Base-by-base conservation (phyloP, 176 grass and related monocot species). In the Panicum miliaceum region DNA sequence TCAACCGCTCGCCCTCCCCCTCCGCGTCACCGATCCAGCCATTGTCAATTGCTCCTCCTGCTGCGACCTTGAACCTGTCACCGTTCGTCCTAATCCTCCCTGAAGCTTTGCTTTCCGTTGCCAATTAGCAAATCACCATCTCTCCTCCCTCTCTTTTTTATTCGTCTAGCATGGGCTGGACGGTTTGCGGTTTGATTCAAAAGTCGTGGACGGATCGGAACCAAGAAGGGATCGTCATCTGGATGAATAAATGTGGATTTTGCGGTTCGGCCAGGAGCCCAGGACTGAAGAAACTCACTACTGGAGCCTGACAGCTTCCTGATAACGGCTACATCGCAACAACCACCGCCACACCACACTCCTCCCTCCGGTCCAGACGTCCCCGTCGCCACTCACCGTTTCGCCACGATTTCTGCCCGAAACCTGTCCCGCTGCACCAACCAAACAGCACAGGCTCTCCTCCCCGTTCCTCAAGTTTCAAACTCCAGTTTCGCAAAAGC, bases 221-320 rank as follows among this genome's bases (percentile, higher is more conserved):
- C 40, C 62, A 71, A n/a, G 40, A 76, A 35, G 41, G 64, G 5
- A 34, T 3, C 22, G 14, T 40, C 54, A 16, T 52, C 54, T 46
- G 63, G n/a, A 57, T 62, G 45, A 34, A 61, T 54, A 34, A 68
- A 50, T 81, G 34, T 15, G 54, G 22, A 60, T 47, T 65, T 47
- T 9, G 11, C 13, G 18, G 16, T 12, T 75, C 27, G 45, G 46
- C 50, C 53, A 47, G 60, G 18, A 68, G 45, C 37, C 50, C 53
- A 47, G 60, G 18, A 68, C 78, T 20, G 43, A 84, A 56, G 0
- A 27, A 41, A 41, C 12, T n/a, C 50, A 68, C 59, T 46, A 76
- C 54, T 81, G 84, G 78, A 81, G 80, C 68, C 43, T 88, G 89
- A 94, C 91, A 90, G 87, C 85, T 97, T 97, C 94, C 86, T 84